Evolutionary conservation across 78 protist genomes (phyloP).

Genomic region (Fonticula alba): DNA sequence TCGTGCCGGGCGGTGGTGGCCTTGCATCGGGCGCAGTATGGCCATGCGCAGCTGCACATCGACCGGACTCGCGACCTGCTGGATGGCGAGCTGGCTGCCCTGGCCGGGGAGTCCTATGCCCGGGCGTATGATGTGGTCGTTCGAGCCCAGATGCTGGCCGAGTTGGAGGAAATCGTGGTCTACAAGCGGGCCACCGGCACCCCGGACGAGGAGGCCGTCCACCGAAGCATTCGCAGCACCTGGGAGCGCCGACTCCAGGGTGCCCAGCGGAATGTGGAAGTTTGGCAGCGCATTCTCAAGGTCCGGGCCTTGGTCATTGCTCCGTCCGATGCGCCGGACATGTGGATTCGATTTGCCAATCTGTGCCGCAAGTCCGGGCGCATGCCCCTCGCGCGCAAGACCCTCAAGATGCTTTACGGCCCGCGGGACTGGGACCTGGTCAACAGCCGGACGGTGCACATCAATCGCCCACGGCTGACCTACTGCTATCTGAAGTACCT

Average conservation of each 20-base stretch:
- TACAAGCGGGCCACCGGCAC: neutral
- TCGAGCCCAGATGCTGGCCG: constrained; percentile 48
- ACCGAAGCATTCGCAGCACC: neutral
- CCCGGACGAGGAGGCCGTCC: neutral
- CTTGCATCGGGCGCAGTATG: constrained; percentile 28
- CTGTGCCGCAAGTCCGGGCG: constrained; percentile 60
- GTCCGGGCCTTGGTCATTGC: constrained; percentile 61
- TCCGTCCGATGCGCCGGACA: constrained; percentile 48
- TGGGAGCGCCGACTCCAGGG: constrained; percentile 25
- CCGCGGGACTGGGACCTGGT: no score
- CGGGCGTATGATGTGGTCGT: constrained; percentile 59
- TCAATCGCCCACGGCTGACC: neutral
- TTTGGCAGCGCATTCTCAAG: constrained; percentile 75
- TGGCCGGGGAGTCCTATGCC: constrained; percentile 47
- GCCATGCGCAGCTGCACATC: constrained; percentile 38
- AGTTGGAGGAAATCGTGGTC: constrained; percentile 64
- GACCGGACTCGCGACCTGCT: constrained; percentile 43
- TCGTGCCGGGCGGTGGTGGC: constrained; percentile 18
- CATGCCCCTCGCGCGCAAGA: constrained; percentile 37
- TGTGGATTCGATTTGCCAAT: constrained; percentile 57
- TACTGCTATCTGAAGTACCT: neutral
- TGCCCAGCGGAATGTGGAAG: constrained; percentile 50
- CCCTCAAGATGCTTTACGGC: constrained; percentile 15
- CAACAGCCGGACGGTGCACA: neutral
- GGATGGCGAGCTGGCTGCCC: constrained; percentile 71